phyloP scores from a whole-genome alignment of 345 rosid species.

The Lepidium aucheri region DNA sequence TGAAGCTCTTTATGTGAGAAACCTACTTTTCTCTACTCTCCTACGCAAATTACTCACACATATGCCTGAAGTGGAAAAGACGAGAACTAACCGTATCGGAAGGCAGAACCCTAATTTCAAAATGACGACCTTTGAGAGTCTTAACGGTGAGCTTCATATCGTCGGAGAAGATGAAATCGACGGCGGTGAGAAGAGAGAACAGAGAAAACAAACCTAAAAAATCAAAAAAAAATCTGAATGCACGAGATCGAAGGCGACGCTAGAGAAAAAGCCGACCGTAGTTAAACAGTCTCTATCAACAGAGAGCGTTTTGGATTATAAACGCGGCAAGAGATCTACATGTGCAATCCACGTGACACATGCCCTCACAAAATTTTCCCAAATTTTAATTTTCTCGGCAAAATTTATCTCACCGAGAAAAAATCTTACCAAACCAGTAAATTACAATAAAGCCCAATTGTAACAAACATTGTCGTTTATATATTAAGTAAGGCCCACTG shows the following conservation, averaged over 20 bases:
- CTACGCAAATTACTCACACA: background rate
- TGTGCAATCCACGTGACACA: conserved; percentile 27
- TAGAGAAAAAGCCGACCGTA: conserved; percentile 14
- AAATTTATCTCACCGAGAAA: too few relatives aligned
- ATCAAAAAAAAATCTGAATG: background rate
- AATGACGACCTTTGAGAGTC: conserved; percentile 94
- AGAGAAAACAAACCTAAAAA: conserved; percentile 20
- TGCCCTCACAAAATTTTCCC: background rate
- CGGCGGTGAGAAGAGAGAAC: background rate
- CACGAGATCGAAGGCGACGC: conserved; percentile 18
- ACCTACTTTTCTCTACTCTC: background rate
- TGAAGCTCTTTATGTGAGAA: background rate
- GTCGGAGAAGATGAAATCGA: conserved; percentile 12
- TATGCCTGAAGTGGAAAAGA: background rate
- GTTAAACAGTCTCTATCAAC: conserved; percentile 12
- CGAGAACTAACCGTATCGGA: conserved; percentile 62
- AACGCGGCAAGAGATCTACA: conserved; percentile 27
- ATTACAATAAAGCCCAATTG: too few relatives aligned
- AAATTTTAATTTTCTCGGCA: background rate
- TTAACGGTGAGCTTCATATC: conserved; percentile 95
- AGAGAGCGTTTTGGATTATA: conserved; percentile 19
- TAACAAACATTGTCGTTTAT: too few relatives aligned
- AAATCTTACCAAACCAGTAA: too few relatives aligned
- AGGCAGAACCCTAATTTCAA: conserved; percentile 89
- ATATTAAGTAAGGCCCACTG: too few relatives aligned